Percentiles rank a stretch among this genome's conserved stretches.
phyloP scores from a whole-genome alignment of 192 early-diverging fungal genomes.

The Coemansia javaensis region DNA sequence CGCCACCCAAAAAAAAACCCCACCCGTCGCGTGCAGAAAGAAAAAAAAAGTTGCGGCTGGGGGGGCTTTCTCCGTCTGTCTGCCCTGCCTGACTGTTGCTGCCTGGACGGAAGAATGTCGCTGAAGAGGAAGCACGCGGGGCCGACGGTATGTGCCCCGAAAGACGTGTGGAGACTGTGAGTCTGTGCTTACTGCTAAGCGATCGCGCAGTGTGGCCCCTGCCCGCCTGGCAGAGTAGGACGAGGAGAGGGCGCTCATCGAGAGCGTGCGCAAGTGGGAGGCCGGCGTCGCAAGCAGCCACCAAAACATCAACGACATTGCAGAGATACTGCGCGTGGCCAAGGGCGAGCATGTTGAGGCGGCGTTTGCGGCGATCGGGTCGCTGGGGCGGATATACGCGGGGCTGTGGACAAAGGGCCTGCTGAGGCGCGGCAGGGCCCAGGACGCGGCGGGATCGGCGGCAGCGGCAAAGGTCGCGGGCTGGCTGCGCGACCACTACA shows the following conservation, averaged over 20 bases:
- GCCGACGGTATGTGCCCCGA: conserved; percentile 1
- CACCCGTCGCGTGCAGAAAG: background rate
- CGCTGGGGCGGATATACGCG: conserved; percentile 68
- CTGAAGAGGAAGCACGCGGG: conserved; percentile 26
- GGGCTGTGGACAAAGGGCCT: conserved; percentile 37
- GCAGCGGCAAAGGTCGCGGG: conserved; percentile 55
- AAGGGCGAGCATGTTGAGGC: conserved; percentile 53
- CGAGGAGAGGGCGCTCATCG: conserved; percentile 9
- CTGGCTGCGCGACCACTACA: conserved; percentile 78
- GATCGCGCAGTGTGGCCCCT: too few species aligned
- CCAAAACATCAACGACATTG: conserved; percentile 72
- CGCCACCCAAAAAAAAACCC: background rate
- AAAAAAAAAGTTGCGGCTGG: background rate
- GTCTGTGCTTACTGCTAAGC: background rate
- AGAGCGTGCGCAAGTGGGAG: conserved; percentile 57
- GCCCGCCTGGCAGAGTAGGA: background rate
- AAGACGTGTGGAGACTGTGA: too few species aligned
- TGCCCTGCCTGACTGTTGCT: too few species aligned
- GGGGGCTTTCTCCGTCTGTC: too few species aligned
- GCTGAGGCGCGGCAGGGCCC: conserved; percentile 11
- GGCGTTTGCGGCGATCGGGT: conserved; percentile 64
- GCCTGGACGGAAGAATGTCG: conserved; percentile 7
- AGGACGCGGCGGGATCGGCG: background rate
- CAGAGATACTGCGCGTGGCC: conserved; percentile 45
- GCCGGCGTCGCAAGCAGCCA: conserved; percentile 60